Base-by-base conservation (phyloP, 2,329 filamentous ascomycete genomes). In the Apiospora hydei region DNA sequence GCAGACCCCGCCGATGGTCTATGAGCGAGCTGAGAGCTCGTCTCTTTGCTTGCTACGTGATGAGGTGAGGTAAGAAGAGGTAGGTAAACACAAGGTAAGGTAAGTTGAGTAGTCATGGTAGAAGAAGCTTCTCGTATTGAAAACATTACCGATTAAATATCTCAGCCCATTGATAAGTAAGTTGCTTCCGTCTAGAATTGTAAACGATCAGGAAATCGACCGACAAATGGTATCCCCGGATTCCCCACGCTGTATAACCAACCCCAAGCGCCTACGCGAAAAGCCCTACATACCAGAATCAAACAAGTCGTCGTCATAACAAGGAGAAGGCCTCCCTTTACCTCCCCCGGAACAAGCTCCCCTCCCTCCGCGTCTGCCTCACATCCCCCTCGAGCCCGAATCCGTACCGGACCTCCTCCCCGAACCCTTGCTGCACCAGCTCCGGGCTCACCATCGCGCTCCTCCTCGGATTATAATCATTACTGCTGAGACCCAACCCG, bases 361-460 rank as follows among this genome's bases (percentile, higher is more conserved):
- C 72, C 61, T 76, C 77, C 13, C 72, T 74, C 61, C 73, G 74
- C n/a, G 73, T 69, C 69, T 78, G 78, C 72, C 75, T 75, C 8
- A 80, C 78, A 24, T 80, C 78, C 1, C 79, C 79, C 68, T 80
- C 78, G 5, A 80, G 70, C 18, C 78, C 79, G 51, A 81, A 81
- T 1, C 78, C 78, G 49, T 80, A 80, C 67, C 76, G 75, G 41
- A 78, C 72, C 41, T 77, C 75, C 11, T 72, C 73, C 13, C 66
- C 72, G 18, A 21, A 26, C 44, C 18, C 30, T 8, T 61, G 53
- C 53, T 61, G 53, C 18, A 38, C 16, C 46, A n/a, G 18, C 53
- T n/a, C 53, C 30, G 53, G 53, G 26, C 18, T 16, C 51, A 18
- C 13, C 24, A n/a, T 38, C 30, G 30, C 11, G 30, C 30, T 11